These are phyloP conservation scores for Mitragyna speciosa DNA, from an alignment of 257 asterid species.

Conservation along the genomic window DNA sequence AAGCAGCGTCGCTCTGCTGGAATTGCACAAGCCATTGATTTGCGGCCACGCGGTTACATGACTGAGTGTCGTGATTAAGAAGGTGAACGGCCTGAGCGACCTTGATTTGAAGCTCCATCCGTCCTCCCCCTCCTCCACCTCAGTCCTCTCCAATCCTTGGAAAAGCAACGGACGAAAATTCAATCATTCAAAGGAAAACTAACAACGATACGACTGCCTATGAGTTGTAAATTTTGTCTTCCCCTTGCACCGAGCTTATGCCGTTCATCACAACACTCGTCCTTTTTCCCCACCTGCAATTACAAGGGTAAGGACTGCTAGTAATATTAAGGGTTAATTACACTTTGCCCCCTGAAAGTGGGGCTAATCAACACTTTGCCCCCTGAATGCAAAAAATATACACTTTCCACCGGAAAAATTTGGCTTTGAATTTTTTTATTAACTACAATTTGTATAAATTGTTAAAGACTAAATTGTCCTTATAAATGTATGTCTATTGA, in stretches of 20 bases:
- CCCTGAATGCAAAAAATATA: no score
- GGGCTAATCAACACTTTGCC: no score
- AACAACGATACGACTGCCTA: conserved; percentile 24
- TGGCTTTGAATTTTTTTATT: no score
- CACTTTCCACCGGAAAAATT: no score
- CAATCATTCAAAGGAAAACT: conserved; percentile 19
- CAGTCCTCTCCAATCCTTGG: not conserved
- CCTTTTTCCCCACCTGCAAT: no score
- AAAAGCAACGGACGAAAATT: conserved; percentile 22
- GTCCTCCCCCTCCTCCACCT: not conserved
- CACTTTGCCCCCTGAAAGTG: no score
- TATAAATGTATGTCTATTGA: no score
- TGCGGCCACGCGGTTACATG: conserved; percentile 88
- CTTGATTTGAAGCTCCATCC: conserved; percentile 70
- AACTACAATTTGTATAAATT: no score
- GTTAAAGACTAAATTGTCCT: no score
- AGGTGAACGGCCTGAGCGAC: conserved; percentile 86
- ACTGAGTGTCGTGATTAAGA: conserved; percentile 80
- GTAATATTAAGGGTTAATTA: no score
- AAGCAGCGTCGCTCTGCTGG: conserved; percentile 78
- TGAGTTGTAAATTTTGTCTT: not conserved
- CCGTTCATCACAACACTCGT: no score
- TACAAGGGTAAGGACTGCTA: no score
- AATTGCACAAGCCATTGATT: conserved; percentile 93
- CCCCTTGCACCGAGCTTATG: not conserved